Evolutionary conservation across 768 basidiomycete genomes (phyloP).

Genomic region (Crassisporium funariophilum): DNA sequence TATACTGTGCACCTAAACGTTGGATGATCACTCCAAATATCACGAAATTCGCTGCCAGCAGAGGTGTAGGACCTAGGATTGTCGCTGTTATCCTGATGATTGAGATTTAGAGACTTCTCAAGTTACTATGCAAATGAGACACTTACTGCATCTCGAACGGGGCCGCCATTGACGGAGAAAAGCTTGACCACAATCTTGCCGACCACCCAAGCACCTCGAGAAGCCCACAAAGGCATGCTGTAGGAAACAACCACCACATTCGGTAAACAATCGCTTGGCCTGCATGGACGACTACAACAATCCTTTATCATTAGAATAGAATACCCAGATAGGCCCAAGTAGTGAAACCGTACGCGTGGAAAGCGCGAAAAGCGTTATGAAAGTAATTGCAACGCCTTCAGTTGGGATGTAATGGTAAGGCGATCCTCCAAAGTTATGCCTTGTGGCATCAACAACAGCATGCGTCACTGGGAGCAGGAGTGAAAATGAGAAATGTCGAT

Average conservation of each 20-base stretch:
- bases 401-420: slow-evolving; percentile 13
- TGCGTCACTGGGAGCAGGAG: no score
- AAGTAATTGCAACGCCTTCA: slow-evolving; percentile 5
- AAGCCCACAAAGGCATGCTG: slow-evolving; percentile 43
- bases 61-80: slow-evolving; percentile 56
- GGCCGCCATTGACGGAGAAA: slow-evolving; percentile 12
- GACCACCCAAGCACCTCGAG: slow-evolving; percentile 54
- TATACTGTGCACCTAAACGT: slow-evolving; percentile 48
- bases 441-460: no score
- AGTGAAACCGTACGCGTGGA: slow-evolving; percentile 3
- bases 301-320: no score
- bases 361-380: slow-evolving; percentile 8
- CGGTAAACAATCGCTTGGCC: slow-evolving; percentile 42
- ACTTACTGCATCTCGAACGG: slow-evolving; percentile 41
- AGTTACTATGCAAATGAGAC: not conserved
- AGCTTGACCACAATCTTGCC: slow-evolving; percentile 49
- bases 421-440: not conserved
- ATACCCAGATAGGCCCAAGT: no score
- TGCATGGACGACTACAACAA: slow-evolving; percentile 41
- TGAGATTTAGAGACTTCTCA: not conserved
- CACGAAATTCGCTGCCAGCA: slow-evolving; percentile 59
- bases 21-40: slow-evolving; percentile 49
- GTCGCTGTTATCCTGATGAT: slow-evolving; percentile 38
- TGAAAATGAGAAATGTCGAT: no score
- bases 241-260: slow-evolving; percentile 53